A percentile compares a stretch with the other conserved stretches of the same genome.
Evolutionary conservation across 495 filamentous ascomycete species (phyloP).

Genomic region (Talaromyces wortmannii): DNA sequence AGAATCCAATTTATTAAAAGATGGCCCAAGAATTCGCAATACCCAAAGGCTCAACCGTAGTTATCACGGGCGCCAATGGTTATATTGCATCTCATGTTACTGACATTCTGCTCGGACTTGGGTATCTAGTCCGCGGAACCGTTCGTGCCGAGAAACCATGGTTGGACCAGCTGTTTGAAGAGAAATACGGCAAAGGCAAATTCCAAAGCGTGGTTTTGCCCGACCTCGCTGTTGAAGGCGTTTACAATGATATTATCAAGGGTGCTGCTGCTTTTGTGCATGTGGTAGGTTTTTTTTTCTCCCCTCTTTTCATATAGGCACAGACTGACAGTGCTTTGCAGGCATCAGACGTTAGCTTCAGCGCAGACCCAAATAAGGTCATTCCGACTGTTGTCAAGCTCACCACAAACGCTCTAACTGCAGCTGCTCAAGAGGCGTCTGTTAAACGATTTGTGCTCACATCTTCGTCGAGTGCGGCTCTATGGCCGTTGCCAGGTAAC

Average conservation of each 20-base stretch:
- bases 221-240: constrained; percentile 26
- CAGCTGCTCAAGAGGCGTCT: constrained; percentile 31
- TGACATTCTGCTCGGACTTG: constrained; percentile 38
- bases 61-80: constrained; percentile 53
- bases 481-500: constrained; percentile 15
- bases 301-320: background rate
- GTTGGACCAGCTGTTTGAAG: constrained; percentile 26
- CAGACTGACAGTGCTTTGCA: background rate
- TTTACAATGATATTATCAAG: constrained; percentile 35
- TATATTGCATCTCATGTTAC: constrained; percentile 46
- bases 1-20: background rate
- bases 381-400: constrained; percentile 34
- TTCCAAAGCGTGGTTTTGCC: constrained; percentile 28
- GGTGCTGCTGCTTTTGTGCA: constrained; percentile 8
- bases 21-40: background rate
- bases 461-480: constrained; percentile 40
- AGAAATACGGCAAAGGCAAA: constrained; percentile 27
- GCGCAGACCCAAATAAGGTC: constrained; percentile 30
- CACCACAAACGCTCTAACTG: constrained; percentile 27
- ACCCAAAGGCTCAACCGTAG: background rate
- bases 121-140: constrained; percentile 47
- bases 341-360: constrained; percentile 33
- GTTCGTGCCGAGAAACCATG: constrained; percentile 29
- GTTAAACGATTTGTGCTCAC: constrained; percentile 47
- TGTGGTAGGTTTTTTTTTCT: background rate